Evolutionary conservation across 2,329 filamentous ascomycete species (phyloP).

Genomic region (Ceratocystis colombiana): DNA sequence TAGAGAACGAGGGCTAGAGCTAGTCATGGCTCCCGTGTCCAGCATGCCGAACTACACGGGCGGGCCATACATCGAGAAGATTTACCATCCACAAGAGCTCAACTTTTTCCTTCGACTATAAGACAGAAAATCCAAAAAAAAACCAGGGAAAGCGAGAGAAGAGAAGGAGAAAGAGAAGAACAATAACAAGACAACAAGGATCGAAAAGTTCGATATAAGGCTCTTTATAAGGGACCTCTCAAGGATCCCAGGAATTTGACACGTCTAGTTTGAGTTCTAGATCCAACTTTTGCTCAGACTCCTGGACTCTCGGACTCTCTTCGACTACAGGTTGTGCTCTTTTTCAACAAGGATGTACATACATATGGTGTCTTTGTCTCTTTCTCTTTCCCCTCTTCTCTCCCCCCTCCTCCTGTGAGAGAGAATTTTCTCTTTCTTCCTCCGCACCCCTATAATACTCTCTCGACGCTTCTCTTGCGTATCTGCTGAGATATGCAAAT

Average conservation of each 20-base stretch:
- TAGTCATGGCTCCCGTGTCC: background rate
- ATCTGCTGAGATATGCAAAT: background rate
- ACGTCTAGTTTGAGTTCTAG: background rate
- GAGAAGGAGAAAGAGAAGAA: background rate
- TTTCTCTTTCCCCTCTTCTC: background rate
- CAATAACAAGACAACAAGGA: background rate
- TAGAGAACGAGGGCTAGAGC: background rate
- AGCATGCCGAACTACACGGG: background rate
- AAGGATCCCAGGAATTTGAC: background rate
- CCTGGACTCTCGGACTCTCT: too few relatives aligned
- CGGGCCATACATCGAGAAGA: background rate
- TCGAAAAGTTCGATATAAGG: constrained; percentile 1
- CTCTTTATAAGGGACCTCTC: background rate
- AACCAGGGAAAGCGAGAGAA: background rate
- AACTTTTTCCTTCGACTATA: background rate
- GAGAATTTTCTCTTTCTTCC: background rate
- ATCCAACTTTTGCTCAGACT: background rate
- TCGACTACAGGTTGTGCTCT: background rate
- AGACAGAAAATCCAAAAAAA: background rate
- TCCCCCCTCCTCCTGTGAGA: background rate
- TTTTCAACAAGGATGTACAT: constrained; percentile 2
- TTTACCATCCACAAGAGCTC: background rate
- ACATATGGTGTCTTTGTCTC: background rate
- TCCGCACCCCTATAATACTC: constrained; percentile 2
- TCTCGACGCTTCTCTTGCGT: background rate